Evolutionary conservation across 495 filamentous ascomycete genomes (phyloP).

Genomic region (Lophiotrema nucula): DNA sequence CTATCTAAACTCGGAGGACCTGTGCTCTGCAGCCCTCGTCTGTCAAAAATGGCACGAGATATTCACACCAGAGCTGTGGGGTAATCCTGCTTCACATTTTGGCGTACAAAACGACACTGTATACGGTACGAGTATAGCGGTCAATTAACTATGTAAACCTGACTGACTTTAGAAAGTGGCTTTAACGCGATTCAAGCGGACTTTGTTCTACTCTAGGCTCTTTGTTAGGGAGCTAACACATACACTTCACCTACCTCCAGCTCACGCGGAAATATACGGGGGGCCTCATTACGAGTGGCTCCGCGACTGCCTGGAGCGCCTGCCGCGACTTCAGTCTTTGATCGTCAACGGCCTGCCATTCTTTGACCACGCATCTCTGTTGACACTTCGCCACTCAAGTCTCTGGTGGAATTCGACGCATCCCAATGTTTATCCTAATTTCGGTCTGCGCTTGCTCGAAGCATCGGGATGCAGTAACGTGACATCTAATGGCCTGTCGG

Average conservation of each 20-base stretch:
- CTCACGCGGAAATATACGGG: conserved; percentile 64
- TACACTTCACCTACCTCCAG: conserved; percentile 66
- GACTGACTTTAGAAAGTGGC: conserved; percentile 55
- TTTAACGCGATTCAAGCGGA: conserved; percentile 61
- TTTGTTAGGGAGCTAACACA: conserved; percentile 59
- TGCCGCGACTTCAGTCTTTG: conserved; percentile 61
- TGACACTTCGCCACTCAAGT: conserved; percentile 44
- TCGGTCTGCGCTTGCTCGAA: conserved; percentile 53
- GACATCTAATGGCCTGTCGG: conserved; percentile 53
- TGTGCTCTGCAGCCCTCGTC: conserved; percentile 59
- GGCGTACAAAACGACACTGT: conserved; percentile 62
- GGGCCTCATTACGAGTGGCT: conserved; percentile 62
- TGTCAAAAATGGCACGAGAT: conserved; percentile 58
- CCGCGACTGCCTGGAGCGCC: conserved; percentile 57
- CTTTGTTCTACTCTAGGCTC: conserved; percentile 54
- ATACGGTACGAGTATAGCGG: conserved; percentile 38
- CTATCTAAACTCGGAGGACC: conserved; percentile 58
- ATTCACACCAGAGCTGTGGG: conserved; percentile 65
- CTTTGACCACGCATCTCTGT: conserved; percentile 63
- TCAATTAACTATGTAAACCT: background rate
- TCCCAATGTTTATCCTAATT: conserved; percentile 24
- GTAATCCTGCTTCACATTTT: conserved; percentile 64
- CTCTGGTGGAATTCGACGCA: conserved; percentile 15
- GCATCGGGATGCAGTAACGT: conserved; percentile 59
- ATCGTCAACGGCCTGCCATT: conserved; percentile 62